phyloP scores from a whole-genome alignment of 2,329 filamentous ascomycete genomes.

The Arachnomyces sp. region DNA sequence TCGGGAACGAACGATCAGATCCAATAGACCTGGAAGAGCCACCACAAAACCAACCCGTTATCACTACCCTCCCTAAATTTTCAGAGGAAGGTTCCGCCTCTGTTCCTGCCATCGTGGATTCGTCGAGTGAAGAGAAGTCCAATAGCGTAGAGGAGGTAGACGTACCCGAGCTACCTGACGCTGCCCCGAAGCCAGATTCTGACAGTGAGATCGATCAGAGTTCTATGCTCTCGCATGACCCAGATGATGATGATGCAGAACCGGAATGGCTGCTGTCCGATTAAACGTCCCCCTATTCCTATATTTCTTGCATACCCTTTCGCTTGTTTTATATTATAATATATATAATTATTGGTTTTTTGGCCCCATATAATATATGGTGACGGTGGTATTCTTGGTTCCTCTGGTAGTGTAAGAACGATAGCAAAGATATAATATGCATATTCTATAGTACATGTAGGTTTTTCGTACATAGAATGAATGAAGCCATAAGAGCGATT shows the following conservation, averaged over 20 bases:
- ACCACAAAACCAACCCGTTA: not conserved
- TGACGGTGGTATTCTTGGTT: no score
- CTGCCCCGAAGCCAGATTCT: slow-evolving; percentile 15
- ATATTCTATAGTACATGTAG: no score
- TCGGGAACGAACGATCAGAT: not conserved
- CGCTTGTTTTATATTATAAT: not conserved
- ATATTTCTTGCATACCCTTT: no score
- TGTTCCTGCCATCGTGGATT: slow-evolving; percentile 19
- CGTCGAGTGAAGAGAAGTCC: slow-evolving; percentile 18
- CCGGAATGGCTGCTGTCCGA: slow-evolving; percentile 53
- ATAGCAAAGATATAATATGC: no score
- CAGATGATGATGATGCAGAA: slow-evolving; percentile 58
- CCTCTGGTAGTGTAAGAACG: no score
- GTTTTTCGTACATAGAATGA: no score
- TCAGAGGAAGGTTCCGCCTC: slow-evolving; percentile 15
- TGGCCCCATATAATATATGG: no score
- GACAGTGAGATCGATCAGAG: slow-evolving; percentile 37
- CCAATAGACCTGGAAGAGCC: not conserved
- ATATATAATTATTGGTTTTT: not conserved
- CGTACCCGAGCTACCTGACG: slow-evolving; percentile 13
- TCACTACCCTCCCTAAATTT: not conserved
- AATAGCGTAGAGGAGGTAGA: slow-evolving; percentile 19
- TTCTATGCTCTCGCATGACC: slow-evolving; percentile 54
- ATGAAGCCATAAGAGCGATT: no score
- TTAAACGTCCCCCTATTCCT: slow-evolving; percentile 7